Conservation (phyloP, 2,329 filamentous ascomycete genomes). For the Leptographium lundbergii region DNA sequence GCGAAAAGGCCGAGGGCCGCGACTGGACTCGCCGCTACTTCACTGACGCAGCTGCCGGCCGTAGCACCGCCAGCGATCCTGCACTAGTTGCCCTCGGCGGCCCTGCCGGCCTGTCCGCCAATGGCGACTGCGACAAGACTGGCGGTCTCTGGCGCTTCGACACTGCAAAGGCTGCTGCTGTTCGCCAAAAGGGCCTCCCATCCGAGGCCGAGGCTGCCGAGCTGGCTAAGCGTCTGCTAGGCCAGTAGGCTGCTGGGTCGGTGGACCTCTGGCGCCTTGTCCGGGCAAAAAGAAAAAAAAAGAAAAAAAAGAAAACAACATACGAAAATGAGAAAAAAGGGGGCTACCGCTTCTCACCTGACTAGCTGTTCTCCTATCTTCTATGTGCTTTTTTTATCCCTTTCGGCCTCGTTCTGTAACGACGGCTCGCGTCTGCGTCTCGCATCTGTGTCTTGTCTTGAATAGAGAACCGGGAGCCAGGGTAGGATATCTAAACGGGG, state of each 20-base stretch:
- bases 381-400: background rate
- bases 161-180: conserved; percentile 29
- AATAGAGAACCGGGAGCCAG: background rate
- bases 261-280: background rate
- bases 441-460: background rate
- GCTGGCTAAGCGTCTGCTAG: conserved; percentile 21
- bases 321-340: background rate
- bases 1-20: conserved; percentile 61
- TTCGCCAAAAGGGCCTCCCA: conserved; percentile 16
- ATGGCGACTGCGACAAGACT: conserved; percentile 47
- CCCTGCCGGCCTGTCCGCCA: conserved; percentile 31
- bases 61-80: conserved; percentile 20
- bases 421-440: background rate
- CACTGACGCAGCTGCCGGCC: conserved; percentile 32
- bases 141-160: conserved; percentile 49
- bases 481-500: background rate
- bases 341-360: background rate
- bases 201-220: conserved; percentile 21
- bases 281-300: background rate
- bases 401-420: too few species aligned
- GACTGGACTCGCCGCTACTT: conserved; percentile 84
- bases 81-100: conserved; percentile 32
- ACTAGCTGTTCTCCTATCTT: background rate
- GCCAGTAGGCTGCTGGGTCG: conserved; percentile 15
- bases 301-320: background rate